A percentile compares a stretch with the other conserved stretches of the same genome.
phyloP scores from a whole-genome alignment of 495 filamentous ascomycete species.

The Penicillium arizonense region DNA sequence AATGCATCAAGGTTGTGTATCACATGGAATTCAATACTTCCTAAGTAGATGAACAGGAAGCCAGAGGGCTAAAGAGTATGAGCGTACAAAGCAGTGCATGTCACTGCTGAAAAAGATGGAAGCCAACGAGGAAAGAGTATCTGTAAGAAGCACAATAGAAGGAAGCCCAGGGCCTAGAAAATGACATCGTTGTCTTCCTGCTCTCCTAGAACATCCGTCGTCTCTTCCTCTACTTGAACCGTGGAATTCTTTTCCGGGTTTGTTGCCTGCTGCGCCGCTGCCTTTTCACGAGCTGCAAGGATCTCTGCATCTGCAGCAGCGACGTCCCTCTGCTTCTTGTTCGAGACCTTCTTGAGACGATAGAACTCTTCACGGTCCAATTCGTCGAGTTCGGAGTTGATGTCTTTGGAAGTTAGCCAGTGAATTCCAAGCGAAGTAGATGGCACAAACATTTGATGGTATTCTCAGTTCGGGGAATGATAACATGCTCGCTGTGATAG shows the following conservation, averaged over 20 bases:
- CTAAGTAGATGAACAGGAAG: slow-evolving; percentile 6
- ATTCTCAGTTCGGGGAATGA: slow-evolving; percentile 96
- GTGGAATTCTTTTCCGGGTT: slow-evolving; percentile 18
- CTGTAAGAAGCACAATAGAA: slow-evolving; percentile 8
- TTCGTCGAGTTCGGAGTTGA: slow-evolving; percentile 98
- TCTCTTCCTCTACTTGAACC: slow-evolving; percentile 26
- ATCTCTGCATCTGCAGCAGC: slow-evolving; percentile 74
- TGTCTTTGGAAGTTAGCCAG: slow-evolving; percentile 55
- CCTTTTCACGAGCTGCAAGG: slow-evolving; percentile 54
- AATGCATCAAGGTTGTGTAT: slow-evolving; percentile 4
- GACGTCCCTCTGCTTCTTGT: slow-evolving; percentile 85
- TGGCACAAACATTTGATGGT: slow-evolving; percentile 83
- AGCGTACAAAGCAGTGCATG: slow-evolving; percentile 23
- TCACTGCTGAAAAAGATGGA: slow-evolving; percentile 17
- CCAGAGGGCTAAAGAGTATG: slow-evolving; percentile 5
- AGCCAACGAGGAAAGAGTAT: slow-evolving; percentile 8
- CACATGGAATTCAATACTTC: slow-evolving; percentile 10
- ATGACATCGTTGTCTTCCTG: slow-evolving; percentile 94
- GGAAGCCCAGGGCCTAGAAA: slow-evolving; percentile 56
- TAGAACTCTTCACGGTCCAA: slow-evolving; percentile 98
- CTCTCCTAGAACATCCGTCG: slow-evolving; percentile 73
- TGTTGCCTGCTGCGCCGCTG: slow-evolving; percentile 36
- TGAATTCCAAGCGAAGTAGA: neutral
- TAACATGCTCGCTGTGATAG: slow-evolving; percentile 73
- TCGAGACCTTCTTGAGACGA: slow-evolving; percentile 95